Percentiles rank a stretch among this genome's conserved stretches.
Conservation (phyloP, 331 rosid species). For the Rosa hybrid region DNA sequence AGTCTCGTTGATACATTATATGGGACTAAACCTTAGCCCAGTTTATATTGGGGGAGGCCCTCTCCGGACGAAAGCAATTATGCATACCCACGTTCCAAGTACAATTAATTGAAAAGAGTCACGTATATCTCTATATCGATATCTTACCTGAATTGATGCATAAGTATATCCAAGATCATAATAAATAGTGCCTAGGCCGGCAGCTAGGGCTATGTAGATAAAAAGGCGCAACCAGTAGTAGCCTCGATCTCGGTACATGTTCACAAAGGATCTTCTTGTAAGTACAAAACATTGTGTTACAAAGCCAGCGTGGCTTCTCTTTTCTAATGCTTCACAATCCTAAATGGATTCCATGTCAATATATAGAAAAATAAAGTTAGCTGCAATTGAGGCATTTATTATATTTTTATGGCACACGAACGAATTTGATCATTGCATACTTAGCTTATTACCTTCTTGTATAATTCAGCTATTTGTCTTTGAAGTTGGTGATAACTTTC, state of each 20-base stretch:
- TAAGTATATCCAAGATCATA: constrained; percentile 27
- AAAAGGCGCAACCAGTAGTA: constrained; percentile 70
- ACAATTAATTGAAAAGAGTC: background rate
- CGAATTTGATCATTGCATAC: background rate
- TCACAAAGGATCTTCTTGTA: constrained; percentile 50
- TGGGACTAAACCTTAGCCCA: too few relatives aligned
- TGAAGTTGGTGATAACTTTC: constrained; percentile 32
- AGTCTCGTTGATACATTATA: too few relatives aligned
- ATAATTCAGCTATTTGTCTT: constrained; percentile 39
- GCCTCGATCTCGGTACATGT: constrained; percentile 70
- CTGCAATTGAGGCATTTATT: background rate
- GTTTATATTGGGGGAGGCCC: too few relatives aligned
- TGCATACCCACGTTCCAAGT: background rate
- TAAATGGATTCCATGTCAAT: constrained; percentile 11
- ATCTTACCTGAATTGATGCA: constrained; percentile 47
- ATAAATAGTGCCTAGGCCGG: constrained; percentile 50
- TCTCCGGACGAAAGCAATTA: background rate
- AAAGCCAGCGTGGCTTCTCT: constrained; percentile 48
- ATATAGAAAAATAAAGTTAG: background rate
- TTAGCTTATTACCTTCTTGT: constrained; percentile 41
- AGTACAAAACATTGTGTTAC: constrained; percentile 47
- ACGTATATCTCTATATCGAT: background rate
- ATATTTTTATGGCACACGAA: background rate
- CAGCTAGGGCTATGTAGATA: constrained; percentile 37
- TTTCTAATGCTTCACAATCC: constrained; percentile 24